Base-by-base conservation (phyloP, 2,329 filamentous ascomycete genomes). In the Coleophoma cylindrospora region DNA sequence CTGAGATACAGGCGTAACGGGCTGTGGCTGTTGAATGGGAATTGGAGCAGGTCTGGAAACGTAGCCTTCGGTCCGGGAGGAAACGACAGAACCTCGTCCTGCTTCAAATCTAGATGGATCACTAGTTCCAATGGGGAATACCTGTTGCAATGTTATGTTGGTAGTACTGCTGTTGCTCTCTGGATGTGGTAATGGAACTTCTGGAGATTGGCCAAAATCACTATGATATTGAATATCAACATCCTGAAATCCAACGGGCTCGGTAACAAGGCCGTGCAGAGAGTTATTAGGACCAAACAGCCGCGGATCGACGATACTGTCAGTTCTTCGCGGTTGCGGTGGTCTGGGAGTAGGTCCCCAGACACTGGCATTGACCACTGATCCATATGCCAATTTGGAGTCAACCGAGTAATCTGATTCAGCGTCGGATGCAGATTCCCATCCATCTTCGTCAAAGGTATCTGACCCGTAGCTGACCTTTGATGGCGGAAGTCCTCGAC, bases 1-100 rank as follows among this genome's bases (percentile, higher is more conserved):
- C 54, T 80, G 79, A 36, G 84, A 84, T 3, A 95, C 82, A 0
- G 88, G 89, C 2, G 79, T 75, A 51, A 89, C 79, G 2, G 91
- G 91, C 58, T 91, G 86, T 2, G 91, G 91, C 60, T 95, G 89
- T 64, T 94, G 87, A n/a, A 96, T 74, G 11, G 84, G 83, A 33
- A 90, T 77, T 0, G 81, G 74, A 6, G 73, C 80, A 5, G 84
- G 79, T 40, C 80, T 75, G 14, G 68, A 64, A 19, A 69, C 65
- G 3, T 72, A 64, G 8, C 71, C 61, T 40, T 72, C 68, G 49
- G 69, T 66, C 36, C 65, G 67, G 44, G 67, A 66, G 50, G 73
- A 73, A 13, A 73, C 64, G n/a, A 73, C 62, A 36, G 81, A 79
- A 19, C 70, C 72, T 33, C 74, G 73, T 22, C 68, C 70, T 45